Conservation (phyloP, 208 protist species). For the Trypanosoma cruzi region DNA sequence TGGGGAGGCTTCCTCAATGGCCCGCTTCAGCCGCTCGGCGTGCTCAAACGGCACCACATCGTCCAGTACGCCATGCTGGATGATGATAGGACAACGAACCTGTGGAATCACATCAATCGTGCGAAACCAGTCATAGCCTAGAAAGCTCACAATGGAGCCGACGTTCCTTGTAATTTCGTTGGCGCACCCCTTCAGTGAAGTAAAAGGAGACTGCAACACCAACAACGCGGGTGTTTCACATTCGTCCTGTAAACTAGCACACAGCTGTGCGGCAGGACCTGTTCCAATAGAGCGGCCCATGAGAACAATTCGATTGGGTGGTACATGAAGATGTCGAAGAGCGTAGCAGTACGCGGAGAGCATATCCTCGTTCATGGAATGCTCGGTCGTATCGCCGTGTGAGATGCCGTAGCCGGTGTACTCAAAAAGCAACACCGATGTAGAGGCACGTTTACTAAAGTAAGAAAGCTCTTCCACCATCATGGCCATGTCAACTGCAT, state of each 20-base stretch:
- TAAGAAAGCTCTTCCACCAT: constrained; percentile 69
- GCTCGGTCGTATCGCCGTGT: constrained; percentile 51
- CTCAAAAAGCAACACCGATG: constrained; percentile 74
- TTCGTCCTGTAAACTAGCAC: constrained; percentile 36
- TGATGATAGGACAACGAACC: constrained; percentile 74
- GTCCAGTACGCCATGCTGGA: constrained; percentile 85
- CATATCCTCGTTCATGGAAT: constrained; percentile 63
- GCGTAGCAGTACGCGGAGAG: constrained; percentile 71
- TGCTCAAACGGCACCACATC: constrained; percentile 72
- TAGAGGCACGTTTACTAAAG: constrained; percentile 48
- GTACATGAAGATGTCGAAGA: constrained; percentile 49
- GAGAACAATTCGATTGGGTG: constrained; percentile 61
- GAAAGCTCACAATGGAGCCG: constrained; percentile 60
- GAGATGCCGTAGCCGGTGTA: constrained; percentile 86
- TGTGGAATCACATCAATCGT: constrained; percentile 80
- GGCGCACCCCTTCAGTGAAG: constrained; percentile 75
- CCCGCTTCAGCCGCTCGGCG: constrained; percentile 53
- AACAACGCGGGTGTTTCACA: constrained; percentile 49
- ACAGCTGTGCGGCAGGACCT: constrained; percentile 54
- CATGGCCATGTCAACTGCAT: constrained; percentile 86
- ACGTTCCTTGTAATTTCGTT: constrained; percentile 65
- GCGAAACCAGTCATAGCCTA: constrained; percentile 84
- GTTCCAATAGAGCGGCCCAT: constrained; percentile 83
- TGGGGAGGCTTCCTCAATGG: constrained; percentile 40
- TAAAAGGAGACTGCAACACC: constrained; percentile 78